These are phyloP conservation scores for Globisporangium barbulae DNA, from an alignment of 352 stramenopile genomes.

Conservation along the genomic window DNA sequence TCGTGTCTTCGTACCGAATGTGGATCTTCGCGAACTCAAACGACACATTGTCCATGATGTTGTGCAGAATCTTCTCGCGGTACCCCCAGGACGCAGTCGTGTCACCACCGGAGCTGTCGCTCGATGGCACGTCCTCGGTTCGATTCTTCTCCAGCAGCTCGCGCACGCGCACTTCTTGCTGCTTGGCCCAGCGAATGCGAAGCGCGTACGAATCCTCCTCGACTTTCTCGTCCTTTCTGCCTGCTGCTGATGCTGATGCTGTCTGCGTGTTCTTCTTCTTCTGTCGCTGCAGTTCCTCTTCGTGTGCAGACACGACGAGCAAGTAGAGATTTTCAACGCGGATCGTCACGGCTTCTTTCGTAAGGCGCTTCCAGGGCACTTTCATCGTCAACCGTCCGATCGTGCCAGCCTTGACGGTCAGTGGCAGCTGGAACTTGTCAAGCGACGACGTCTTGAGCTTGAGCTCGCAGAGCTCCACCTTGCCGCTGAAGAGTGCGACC, in stretches of 20 bases:
- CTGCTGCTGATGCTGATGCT: too few relatives aligned
- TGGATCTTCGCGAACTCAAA: slow-evolving; percentile 84
- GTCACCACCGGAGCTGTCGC: slow-evolving; percentile 23
- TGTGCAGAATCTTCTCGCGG: slow-evolving; percentile 79
- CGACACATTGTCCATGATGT: slow-evolving; percentile 79
- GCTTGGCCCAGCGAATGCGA: slow-evolving; percentile 69
- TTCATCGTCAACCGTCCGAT: slow-evolving; percentile 71
- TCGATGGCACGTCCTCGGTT: slow-evolving; percentile 33
- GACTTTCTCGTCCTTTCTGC: slow-evolving; percentile 20
- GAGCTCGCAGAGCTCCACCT: slow-evolving; percentile 80
- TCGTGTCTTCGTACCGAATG: slow-evolving; percentile 80
- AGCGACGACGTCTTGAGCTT: slow-evolving; percentile 63
- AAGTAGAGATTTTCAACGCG: slow-evolving; percentile 76
- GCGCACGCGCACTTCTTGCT: slow-evolving; percentile 76
- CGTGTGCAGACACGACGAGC: slow-evolving; percentile 62
- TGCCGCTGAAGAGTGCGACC: slow-evolving; percentile 75
- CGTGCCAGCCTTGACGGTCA: slow-evolving; percentile 72
- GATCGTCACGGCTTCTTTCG: slow-evolving; percentile 72
- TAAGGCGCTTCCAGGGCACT: slow-evolving; percentile 83
- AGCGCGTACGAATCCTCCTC: slow-evolving; percentile 56
- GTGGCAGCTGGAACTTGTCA: slow-evolving; percentile 75
- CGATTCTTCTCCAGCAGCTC: slow-evolving; percentile 75
- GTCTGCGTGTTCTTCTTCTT: slow-evolving; percentile 13
- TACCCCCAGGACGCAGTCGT: slow-evolving; percentile 66
- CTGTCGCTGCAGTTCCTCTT: slow-evolving; percentile 45